Percentiles rank a stretch among this genome's conserved stretches.
Evolutionary conservation across 2,329 filamentous ascomycete species (phyloP).

Genomic region (Botrytis squamosa): DNA sequence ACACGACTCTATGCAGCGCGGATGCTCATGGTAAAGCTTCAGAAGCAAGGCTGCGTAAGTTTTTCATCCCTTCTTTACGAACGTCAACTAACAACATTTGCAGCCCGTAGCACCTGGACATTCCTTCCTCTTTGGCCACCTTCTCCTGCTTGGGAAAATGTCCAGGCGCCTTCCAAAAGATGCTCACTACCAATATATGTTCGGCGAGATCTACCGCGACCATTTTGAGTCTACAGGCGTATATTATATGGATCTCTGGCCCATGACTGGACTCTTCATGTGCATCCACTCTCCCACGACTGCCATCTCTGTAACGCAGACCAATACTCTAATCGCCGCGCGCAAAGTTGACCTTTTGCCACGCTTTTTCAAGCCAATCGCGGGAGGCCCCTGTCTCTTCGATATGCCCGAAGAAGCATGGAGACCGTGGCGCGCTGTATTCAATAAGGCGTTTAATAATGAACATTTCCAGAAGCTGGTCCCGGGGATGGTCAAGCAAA

Average conservation of each 20-base stretch:
- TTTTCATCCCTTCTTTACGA: neutral
- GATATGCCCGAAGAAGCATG: constrained; percentile 28
- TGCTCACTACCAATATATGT: constrained; percentile 26
- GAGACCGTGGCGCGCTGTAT: constrained; percentile 30
- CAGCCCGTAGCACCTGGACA: neutral
- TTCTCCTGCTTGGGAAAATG: neutral
- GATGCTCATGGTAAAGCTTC: constrained; percentile 3
- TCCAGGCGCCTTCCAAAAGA: constrained; percentile 16
- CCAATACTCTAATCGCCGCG: constrained; percentile 24
- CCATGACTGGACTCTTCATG: constrained; percentile 26
- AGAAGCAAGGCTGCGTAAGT: neutral
- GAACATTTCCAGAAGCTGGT: constrained; percentile 21
- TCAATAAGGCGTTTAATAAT: constrained; percentile 30
- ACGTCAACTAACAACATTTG: neutral
- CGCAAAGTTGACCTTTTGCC: constrained; percentile 23
- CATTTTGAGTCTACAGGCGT: constrained; percentile 24
- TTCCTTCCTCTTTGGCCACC: neutral
- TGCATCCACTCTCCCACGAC: constrained; percentile 25
- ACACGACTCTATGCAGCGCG: neutral
- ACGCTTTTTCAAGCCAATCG: constrained; percentile 25
- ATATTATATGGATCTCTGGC: constrained; percentile 34
- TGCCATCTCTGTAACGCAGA: constrained; percentile 27
- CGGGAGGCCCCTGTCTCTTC: constrained; percentile 25
- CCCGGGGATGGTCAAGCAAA: constrained; percentile 23
- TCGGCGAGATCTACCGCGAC: constrained; percentile 26